phyloP scores from a whole-genome alignment of 192 early-diverging fungal genomes.

The Coemansia sp. region DNA sequence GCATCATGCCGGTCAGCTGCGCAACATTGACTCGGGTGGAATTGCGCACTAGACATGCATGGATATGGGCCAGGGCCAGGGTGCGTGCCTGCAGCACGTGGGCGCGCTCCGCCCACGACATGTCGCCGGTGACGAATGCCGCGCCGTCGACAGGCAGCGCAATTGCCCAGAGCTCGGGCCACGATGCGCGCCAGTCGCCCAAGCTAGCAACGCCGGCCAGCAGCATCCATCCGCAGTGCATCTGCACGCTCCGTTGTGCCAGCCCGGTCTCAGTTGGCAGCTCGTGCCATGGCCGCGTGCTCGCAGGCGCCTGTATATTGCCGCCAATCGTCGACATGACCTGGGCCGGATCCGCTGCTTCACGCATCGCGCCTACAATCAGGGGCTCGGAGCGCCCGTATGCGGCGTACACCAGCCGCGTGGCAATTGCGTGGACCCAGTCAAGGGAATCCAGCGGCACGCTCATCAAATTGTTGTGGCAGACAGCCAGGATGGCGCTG shows the following conservation, averaged over 20 bases:
- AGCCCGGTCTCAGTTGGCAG: neutral
- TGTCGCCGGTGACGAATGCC: constrained; percentile 30
- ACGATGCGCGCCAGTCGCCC: constrained; percentile 6
- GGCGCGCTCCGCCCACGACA: constrained; percentile 22
- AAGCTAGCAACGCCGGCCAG: constrained; percentile 18
- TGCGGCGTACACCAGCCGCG: constrained; percentile 65
- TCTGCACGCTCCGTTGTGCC: constrained; percentile 22
- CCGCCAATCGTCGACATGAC: neutral
- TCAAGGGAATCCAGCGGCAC: constrained; percentile 73
- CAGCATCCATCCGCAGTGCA: constrained; percentile 37
- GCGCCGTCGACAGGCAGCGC: constrained; percentile 25
- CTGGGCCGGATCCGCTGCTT: constrained; percentile 6
- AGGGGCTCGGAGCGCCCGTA: constrained; percentile 23
- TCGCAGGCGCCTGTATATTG: constrained; percentile 1
- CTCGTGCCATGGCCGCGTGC: neutral
- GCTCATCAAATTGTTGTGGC: neutral
- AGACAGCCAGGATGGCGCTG: constrained; percentile 54
- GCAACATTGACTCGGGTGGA: neutral
- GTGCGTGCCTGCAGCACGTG: constrained; percentile 21
- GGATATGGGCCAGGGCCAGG: constrained; percentile 24
- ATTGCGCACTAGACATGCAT: neutral
- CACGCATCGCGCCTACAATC: neutral
- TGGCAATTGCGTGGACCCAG: constrained; percentile 71
- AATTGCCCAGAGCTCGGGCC: constrained; percentile 19
- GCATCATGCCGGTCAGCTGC: constrained; percentile 8